Percentiles rank a stretch among this genome's conserved stretches.
Evolutionary conservation across 768 basidiomycete species (phyloP).

Genomic region (Rhizopogon sp.): DNA sequence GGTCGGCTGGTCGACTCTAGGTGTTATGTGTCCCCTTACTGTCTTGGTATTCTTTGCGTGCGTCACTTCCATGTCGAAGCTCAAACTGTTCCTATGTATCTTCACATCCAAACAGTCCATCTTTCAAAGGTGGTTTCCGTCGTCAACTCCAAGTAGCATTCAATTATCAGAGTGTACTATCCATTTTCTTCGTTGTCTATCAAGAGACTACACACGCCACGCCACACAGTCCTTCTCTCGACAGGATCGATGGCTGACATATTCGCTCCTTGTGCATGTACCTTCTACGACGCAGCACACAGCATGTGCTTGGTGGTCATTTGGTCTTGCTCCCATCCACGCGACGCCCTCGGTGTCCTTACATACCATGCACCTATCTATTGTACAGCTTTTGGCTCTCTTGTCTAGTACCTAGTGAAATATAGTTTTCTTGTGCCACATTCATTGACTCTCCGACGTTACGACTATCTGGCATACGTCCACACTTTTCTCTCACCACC

Average conservation of each 20-base stretch:
- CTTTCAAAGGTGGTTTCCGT: neutral
- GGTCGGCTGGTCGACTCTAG: neutral
- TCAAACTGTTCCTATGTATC: neutral
- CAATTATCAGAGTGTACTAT: too few species aligned
- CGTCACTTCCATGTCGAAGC: neutral
- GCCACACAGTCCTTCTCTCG: neutral
- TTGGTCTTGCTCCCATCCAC: neutral
- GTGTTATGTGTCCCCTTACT: neutral
- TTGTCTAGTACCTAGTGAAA: conserved; percentile 31
- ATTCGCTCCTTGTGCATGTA: neutral
- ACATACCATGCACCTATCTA: conserved; percentile 5
- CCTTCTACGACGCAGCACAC: neutral
- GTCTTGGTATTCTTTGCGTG: neutral
- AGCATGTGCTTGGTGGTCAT: neutral
- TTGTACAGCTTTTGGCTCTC: conserved; percentile 19
- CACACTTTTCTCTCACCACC: conserved; percentile 17
- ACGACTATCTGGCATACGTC: conserved; percentile 25
- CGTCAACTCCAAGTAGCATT: neutral
- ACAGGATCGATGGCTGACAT: neutral
- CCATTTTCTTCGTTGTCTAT: neutral
- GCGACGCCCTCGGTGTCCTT: neutral
- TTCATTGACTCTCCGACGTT: conserved; percentile 54
- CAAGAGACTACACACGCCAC: too few species aligned
- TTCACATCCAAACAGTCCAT: neutral
- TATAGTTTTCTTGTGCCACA: conserved; percentile 37